Evolutionary conservation across 192 early-diverging fungal species (phyloP).

Genomic region (Entophlyctis luteolus): DNA sequence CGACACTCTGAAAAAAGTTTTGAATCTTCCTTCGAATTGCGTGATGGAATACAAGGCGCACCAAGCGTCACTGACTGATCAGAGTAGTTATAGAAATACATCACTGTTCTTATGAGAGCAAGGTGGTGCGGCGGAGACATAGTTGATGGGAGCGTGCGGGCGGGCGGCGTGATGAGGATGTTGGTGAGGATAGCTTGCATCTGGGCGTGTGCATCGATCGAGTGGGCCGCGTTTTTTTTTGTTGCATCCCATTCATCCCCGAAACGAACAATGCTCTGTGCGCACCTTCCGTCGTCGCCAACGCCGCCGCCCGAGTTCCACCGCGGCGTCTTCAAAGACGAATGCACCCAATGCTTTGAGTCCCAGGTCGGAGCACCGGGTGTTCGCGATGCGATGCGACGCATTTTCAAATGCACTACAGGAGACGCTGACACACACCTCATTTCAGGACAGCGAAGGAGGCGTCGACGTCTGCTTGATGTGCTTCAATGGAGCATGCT

Average conservation of each 20-base stretch:
- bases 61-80: conserved; percentile 73
- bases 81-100: conserved; percentile 77
- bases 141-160: too few species aligned
- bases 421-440: neutral
- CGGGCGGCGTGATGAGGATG: too few species aligned
- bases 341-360: conserved; percentile 93
- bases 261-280: conserved; percentile 36
- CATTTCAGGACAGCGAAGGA: conserved; percentile 57
- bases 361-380: conserved; percentile 44
- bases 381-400: neutral
- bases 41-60: conserved; percentile 96
- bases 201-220: too few species aligned
- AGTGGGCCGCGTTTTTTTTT: too few species aligned
- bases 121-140: too few species aligned
- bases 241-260: too few species aligned
- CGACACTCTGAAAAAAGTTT: conserved; percentile 81
- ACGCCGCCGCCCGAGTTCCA: conserved; percentile 40
- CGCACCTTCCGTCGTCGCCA: conserved; percentile 46
- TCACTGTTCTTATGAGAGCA: conserved; percentile 35
- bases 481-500: conserved; percentile 92
- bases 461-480: conserved; percentile 91
- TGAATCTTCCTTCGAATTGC: conserved; percentile 81
- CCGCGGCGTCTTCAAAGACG: conserved; percentile 79
- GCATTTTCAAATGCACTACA: neutral
- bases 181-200: too few species aligned